phyloP scores from a whole-genome alignment of 495 filamentous ascomycete genomes.

The Penicillium silybi region DNA sequence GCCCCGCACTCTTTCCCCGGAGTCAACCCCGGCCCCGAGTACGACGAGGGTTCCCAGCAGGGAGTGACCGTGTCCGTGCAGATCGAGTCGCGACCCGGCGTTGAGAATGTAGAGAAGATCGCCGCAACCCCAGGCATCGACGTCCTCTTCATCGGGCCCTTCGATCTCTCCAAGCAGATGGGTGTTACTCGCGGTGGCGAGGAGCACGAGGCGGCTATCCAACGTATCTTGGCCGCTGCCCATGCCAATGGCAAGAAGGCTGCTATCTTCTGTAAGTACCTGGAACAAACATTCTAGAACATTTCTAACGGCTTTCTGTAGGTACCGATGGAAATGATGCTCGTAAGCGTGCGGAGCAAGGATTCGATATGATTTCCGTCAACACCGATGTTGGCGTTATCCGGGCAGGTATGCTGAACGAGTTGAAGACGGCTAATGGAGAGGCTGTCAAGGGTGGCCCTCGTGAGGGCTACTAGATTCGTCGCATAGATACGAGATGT shows the following conservation, averaged over 20 bases:
- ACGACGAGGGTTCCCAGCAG: slow-evolving; percentile 34
- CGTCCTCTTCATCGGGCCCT: slow-evolving; percentile 56
- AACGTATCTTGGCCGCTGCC: slow-evolving; percentile 58
- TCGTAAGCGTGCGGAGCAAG: slow-evolving; percentile 56
- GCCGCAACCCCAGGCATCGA: slow-evolving; percentile 43
- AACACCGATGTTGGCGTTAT: slow-evolving; percentile 58
- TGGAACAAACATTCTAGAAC: not conserved
- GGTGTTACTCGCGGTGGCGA: slow-evolving; percentile 34
- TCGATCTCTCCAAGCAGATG: slow-evolving; percentile 40
- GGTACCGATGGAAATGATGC: slow-evolving; percentile 60
- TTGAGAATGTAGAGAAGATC: slow-evolving; percentile 49
- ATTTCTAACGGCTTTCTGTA: slow-evolving; percentile 4
- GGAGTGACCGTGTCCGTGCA: slow-evolving; percentile 40
- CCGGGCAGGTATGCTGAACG: slow-evolving; percentile 29
- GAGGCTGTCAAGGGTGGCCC: slow-evolving; percentile 10
- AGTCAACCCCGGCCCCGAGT: slow-evolving; percentile 30
- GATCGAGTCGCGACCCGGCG: slow-evolving; percentile 44
- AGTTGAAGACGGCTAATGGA: slow-evolving; percentile 33
- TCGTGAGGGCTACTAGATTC: slow-evolving; percentile 14
- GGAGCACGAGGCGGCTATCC: slow-evolving; percentile 59
- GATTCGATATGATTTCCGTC: slow-evolving; percentile 74
- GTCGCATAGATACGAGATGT: not conserved
- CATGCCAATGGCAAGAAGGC: slow-evolving; percentile 65
- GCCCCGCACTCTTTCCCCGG: slow-evolving; percentile 38
- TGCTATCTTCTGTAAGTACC: slow-evolving; percentile 67